Evolutionary conservation across 1,139 yeast genomes (phyloP).

Genomic region (Yamadazyma aaseri): DNA sequence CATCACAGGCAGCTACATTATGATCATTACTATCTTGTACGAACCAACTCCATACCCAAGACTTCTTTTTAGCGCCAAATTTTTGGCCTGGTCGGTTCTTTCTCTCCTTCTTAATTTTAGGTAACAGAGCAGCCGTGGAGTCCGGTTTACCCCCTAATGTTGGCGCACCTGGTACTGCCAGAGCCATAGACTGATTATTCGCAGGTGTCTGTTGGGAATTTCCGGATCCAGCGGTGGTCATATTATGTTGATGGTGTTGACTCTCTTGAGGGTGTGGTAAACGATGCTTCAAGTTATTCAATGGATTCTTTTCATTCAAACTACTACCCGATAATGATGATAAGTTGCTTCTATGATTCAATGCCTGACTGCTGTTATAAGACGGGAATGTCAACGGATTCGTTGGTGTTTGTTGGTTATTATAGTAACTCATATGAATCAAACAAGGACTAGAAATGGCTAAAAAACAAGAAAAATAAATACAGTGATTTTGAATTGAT

Average conservation of each 20-base stretch:
- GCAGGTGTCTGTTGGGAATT: neutral
- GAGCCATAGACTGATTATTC: neutral
- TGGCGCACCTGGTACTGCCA: neutral
- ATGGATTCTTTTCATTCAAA: slow-evolving; percentile 5
- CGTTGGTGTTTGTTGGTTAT: slow-evolving; percentile 6
- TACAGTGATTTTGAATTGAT: no score
- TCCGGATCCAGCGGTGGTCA: neutral
- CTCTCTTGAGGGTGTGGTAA: slow-evolving; percentile 15
- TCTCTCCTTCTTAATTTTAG: slow-evolving; percentile 25
- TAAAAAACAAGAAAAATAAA: neutral
- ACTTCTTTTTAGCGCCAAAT: slow-evolving; percentile 58
- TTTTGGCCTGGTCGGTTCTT: slow-evolving; percentile 50
- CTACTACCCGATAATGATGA: slow-evolving; percentile 3
- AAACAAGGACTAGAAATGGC: neutral
- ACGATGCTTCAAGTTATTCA: slow-evolving; percentile 6
- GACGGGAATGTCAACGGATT: slow-evolving; percentile 7
- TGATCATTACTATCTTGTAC: slow-evolving; percentile 48
- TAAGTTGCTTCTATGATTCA: slow-evolving; percentile 3
- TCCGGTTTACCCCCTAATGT: slow-evolving; percentile 3
- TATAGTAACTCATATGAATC: slow-evolving; percentile 13
- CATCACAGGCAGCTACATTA: slow-evolving; percentile 54
- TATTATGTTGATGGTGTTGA: slow-evolving; percentile 8
- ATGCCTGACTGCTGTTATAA: slow-evolving; percentile 4
- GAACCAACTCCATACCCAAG: slow-evolving; percentile 67
- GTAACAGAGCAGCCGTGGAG: neutral